Evolutionary conservation across 1,284 basidiomycete species (phyloP).

Genomic region (Tilletiopsis washingtonensis): DNA sequence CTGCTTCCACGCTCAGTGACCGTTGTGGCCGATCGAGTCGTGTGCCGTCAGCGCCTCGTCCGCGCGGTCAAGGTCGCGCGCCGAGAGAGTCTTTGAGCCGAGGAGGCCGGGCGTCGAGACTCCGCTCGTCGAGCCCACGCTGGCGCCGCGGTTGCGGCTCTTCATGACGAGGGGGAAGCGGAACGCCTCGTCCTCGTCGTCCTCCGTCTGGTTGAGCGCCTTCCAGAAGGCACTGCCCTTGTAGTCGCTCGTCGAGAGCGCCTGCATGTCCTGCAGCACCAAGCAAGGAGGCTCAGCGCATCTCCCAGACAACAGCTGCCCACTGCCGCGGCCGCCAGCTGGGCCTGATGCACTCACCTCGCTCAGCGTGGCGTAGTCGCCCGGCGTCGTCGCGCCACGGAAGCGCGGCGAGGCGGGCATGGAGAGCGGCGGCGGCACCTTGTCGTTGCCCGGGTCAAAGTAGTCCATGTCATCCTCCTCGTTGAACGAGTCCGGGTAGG

Average conservation of each 20-base stretch:
- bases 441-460: conserved; percentile 58
- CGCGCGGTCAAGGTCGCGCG: conserved; percentile 30
- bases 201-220: conserved; percentile 32
- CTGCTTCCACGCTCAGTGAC: no score
- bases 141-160: conserved; percentile 24
- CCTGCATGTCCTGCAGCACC: conserved; percentile 23
- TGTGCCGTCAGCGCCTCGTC: conserved; percentile 25
- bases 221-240: conserved; percentile 36
- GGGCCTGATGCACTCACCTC: conserved; percentile 15
- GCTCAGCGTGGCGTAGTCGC: conserved; percentile 38
- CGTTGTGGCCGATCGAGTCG: no score
- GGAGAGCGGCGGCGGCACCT: conserved; percentile 61
- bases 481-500: conserved; percentile 87
- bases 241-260: conserved; percentile 38
- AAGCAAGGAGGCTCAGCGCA: background rate
- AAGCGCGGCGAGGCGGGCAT: conserved; percentile 80
- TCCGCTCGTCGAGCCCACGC: conserved; percentile 37
- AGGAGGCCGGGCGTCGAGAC: conserved; percentile 35
- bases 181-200: conserved; percentile 35
- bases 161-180: conserved; percentile 38
- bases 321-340: no score
- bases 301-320: background rate
- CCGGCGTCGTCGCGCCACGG: conserved; percentile 31
- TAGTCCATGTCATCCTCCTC: conserved; percentile 61
- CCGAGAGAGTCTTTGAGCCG: conserved; percentile 29